A percentile compares a stretch with the other conserved stretches of the same genome.
Conservation (phyloP, 2,329 filamentous ascomycete species). For the Lecanicillium sp. region DNA sequence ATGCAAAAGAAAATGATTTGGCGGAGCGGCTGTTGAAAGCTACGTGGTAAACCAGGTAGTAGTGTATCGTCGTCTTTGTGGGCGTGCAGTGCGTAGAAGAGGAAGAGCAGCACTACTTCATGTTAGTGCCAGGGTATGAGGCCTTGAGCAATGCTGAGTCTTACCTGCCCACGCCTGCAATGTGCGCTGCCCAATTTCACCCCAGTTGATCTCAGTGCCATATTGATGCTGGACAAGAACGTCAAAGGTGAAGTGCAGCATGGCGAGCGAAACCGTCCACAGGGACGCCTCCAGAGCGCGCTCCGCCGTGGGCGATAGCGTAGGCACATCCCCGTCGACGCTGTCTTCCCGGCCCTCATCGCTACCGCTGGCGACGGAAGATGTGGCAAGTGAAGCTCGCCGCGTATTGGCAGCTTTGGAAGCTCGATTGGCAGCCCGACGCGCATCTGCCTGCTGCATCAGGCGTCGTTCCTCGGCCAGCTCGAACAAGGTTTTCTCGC, state of each 20-base stretch:
- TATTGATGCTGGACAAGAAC: slow-evolving; percentile 75
- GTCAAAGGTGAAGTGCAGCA: slow-evolving; percentile 71
- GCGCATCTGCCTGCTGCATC: slow-evolving; percentile 39
- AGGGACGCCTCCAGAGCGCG: slow-evolving; percentile 48
- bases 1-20: slow-evolving; percentile 56
- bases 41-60: slow-evolving; percentile 39
- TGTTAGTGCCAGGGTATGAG: slow-evolving; percentile 23
- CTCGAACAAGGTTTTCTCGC: slow-evolving; percentile 62
- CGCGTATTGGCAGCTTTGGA: slow-evolving; percentile 10
- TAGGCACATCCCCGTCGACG: slow-evolving; percentile 21
- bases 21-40: slow-evolving; percentile 39
- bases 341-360: slow-evolving; percentile 19
- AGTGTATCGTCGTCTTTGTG: slow-evolving; percentile 40
- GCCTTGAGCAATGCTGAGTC: no score
- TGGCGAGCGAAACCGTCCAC: slow-evolving; percentile 56
- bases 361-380: slow-evolving; percentile 22
- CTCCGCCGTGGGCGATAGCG: slow-evolving; percentile 38
- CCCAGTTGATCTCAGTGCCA: slow-evolving; percentile 57
- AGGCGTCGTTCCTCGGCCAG: slow-evolving; percentile 59
- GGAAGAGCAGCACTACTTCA: slow-evolving; percentile 38
- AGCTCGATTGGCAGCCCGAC: slow-evolving; percentile 26
- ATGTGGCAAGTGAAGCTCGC: slow-evolving; percentile 9
- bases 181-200: slow-evolving; percentile 43
- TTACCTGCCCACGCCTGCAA: slow-evolving; percentile 45
- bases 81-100: slow-evolving; percentile 51